Base-by-base conservation (phyloP, 805 yeast species). In the Candida methanosorbosa region DNA sequence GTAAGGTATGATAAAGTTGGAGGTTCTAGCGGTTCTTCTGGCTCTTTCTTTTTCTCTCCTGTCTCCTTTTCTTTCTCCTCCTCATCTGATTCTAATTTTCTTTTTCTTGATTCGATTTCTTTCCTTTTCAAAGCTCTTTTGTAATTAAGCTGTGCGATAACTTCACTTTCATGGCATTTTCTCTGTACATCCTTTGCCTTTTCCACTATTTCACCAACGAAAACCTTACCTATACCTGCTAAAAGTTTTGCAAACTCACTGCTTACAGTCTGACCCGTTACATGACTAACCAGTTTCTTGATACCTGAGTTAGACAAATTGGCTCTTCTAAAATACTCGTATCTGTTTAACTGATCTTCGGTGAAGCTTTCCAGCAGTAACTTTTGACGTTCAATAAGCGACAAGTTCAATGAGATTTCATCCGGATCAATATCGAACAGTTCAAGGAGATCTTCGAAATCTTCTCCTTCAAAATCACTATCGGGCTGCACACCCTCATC, bases 161-260 rank as follows among this genome's bases (percentile, higher is more conserved):
- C 61, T 44, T 59, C 45, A 37, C 64, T 53, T 57, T 70, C 65
- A 46, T 64, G 57, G 46, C 73, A 72, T 38, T 71, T 64, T 36
- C 69, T 63, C 50, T 84, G 88, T 1, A 83, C 75, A 34, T 75
- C 81, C 41, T 79, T 68, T 0, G 95, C 94, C 47, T 75, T 67
- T 41, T 88, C 94, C 11, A 88, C 81, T 14, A 88, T 71, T 46
- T 88, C 97, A 11, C 95, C 95, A n/a, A 87, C 70, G 52, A 84
- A 79, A 46, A 85, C 82, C 52, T 88, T 88, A 2, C 94, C 82
- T 36, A 86, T 70, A 54, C 96, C 95, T 5, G 90, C 83, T 31
- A 88, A 57, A 8, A 86, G 78, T 35, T 84, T 78, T 0, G 94
- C 82, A 17, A 86, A 79, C 41, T 81, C 82, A 38, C 73, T 83